phyloP scores from a whole-genome alignment of 345 rosid genomes.

The Dipteronia sinensis region DNA sequence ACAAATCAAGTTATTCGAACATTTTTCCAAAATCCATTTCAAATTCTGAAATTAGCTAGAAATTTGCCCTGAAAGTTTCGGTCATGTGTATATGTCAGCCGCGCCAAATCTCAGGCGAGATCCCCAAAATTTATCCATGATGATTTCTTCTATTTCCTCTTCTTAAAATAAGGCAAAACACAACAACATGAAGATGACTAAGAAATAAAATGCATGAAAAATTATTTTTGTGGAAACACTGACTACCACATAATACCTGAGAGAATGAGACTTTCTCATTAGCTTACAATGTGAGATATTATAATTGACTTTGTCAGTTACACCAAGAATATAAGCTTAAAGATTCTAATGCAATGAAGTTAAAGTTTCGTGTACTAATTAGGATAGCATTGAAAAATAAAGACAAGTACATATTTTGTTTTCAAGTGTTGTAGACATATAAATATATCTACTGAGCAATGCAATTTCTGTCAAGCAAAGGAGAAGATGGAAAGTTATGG shows the following conservation, averaged over 20 bases:
- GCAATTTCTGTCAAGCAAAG: neutral
- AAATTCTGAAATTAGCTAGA: neutral
- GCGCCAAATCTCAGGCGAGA: neutral
- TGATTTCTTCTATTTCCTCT: neutral
- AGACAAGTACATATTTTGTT: neutral
- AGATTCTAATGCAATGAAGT: neutral
- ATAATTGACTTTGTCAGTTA: neutral
- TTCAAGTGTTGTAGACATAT: neutral
- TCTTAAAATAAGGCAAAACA: neutral
- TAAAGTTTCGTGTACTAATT: neutral
- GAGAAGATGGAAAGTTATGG: conserved; percentile 3
- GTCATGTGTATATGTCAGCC: no score
- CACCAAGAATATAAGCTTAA: neutral
- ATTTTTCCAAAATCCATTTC: neutral
- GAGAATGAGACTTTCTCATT: neutral
- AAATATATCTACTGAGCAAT: neutral
- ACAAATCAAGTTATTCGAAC: neutral
- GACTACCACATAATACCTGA: neutral
- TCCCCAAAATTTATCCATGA: neutral
- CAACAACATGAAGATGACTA: neutral
- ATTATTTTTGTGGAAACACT: neutral
- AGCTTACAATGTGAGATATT: neutral
- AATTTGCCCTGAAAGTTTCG: no score
- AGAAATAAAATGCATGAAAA: neutral
- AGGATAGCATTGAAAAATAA: neutral